These are phyloP conservation scores for Penicillium paneum DNA, from an alignment of 2,329 filamentous ascomycete genomes.

Conservation along the genomic window DNA sequence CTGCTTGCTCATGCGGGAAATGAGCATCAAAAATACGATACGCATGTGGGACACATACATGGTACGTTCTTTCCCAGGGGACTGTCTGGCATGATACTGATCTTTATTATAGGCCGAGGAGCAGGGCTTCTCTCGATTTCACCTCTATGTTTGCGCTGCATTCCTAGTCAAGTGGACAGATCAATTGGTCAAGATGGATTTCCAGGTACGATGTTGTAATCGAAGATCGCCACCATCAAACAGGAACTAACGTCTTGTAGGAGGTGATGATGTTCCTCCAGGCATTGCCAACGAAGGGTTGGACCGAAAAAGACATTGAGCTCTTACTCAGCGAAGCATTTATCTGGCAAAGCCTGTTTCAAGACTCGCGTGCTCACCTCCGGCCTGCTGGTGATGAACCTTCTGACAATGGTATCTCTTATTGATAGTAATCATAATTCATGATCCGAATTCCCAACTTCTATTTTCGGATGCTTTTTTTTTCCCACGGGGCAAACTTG, in stretches of 20 bases:
- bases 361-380: slow-evolving; percentile 88
- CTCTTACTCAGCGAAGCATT: slow-evolving; percentile 92
- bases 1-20: slow-evolving; percentile 94
- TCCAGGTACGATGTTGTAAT: slow-evolving; percentile 51
- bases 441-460: slow-evolving; percentile 23
- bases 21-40: slow-evolving; percentile 93
- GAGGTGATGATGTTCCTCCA: slow-evolving; percentile 99
- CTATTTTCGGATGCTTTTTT: slow-evolving; percentile 8
- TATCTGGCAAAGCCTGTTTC: slow-evolving; percentile 97
- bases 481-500: slow-evolving; percentile 4
- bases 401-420: slow-evolving; percentile 34
- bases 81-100: slow-evolving; percentile 12
- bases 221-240: not conserved
- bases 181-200: slow-evolving; percentile 94
- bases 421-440: slow-evolving; percentile 36
- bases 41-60: slow-evolving; percentile 99
- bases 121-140: slow-evolving; percentile 96
- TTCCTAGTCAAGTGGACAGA: slow-evolving; percentile 99
- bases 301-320: slow-evolving; percentile 98
- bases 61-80: slow-evolving; percentile 50
- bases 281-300: slow-evolving; percentile 83
- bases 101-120: slow-evolving; percentile 73
- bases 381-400: slow-evolving; percentile 36
- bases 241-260: slow-evolving; percentile 47
- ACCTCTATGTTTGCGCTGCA: slow-evolving; percentile 95